phyloP scores from a whole-genome alignment of 2,329 filamentous ascomycete genomes.

The Pseudogymnoascus sp. region DNA sequence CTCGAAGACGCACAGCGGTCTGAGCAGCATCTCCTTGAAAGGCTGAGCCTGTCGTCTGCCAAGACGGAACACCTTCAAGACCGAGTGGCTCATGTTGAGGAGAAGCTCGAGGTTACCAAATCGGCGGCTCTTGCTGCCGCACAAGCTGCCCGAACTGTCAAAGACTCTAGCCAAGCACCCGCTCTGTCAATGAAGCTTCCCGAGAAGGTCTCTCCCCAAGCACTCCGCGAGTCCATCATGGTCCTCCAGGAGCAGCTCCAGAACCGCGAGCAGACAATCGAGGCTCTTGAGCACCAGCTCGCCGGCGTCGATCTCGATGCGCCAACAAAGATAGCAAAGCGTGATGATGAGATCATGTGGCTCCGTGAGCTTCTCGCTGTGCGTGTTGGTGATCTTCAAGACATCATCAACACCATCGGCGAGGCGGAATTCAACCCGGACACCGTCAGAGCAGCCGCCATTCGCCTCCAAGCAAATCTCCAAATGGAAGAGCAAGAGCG shows the following conservation, averaged over 20 bases:
- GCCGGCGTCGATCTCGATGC: slow-evolving; percentile 66
- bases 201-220: slow-evolving; percentile 88
- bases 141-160: slow-evolving; percentile 52
- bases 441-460: slow-evolving; percentile 78
- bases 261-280: slow-evolving; percentile 82
- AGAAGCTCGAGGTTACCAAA: slow-evolving; percentile 83
- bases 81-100: slow-evolving; percentile 74
- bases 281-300: slow-evolving; percentile 69
- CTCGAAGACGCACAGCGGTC: slow-evolving; percentile 74
- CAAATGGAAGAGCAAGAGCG: slow-evolving; percentile 98
- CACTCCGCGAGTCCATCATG: slow-evolving; percentile 89
- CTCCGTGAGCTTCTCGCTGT: slow-evolving; percentile 87
- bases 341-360: slow-evolving; percentile 91
- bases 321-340: slow-evolving; percentile 74
- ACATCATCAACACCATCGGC: slow-evolving; percentile 75
- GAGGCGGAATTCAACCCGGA: slow-evolving; percentile 68
- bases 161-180: slow-evolving; percentile 23
- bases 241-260: slow-evolving; percentile 95
- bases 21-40: slow-evolving; percentile 72
- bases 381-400: slow-evolving; percentile 81
- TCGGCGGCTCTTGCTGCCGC: slow-evolving; percentile 78
- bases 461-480: slow-evolving; percentile 84
- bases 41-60: slow-evolving; percentile 71
- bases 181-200: slow-evolving; percentile 44
- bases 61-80: slow-evolving; percentile 83